Conservation (phyloP, 2,329 filamentous ascomycete species). For the Capronia epimyces region DNA sequence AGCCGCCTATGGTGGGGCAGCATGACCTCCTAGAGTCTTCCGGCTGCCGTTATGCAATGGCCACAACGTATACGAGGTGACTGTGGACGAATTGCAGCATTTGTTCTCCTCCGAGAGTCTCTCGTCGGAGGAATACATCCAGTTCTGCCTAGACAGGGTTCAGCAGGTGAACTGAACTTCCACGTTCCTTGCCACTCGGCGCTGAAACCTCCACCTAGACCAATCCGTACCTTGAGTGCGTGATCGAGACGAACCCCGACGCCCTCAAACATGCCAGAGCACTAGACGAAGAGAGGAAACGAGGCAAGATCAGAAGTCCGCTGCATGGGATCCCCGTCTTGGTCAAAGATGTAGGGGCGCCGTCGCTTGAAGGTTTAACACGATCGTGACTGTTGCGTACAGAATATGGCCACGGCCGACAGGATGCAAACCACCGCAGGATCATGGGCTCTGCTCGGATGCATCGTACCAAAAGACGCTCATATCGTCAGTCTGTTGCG, state of each 20-base stretch:
- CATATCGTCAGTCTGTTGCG: constrained; percentile 29
- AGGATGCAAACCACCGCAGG: constrained; percentile 31
- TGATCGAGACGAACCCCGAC: constrained; percentile 31
- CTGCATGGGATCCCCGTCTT: constrained; percentile 36
- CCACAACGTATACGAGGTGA: constrained; percentile 24
- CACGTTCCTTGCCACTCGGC: not conserved
- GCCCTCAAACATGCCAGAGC: constrained; percentile 23
- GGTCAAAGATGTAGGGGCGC: constrained; percentile 31
- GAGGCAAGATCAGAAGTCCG: constrained; percentile 29
- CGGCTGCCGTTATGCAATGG: constrained; percentile 18
- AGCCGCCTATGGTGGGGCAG: not conserved
- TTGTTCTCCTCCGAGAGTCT: constrained; percentile 19
- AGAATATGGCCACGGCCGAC: constrained; percentile 32
- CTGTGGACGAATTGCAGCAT: constrained; percentile 27
- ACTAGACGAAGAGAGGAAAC: constrained; percentile 30
- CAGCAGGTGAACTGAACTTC: constrained; percentile 14
- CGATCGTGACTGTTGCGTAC: no score
- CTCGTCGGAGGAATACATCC: constrained; percentile 21
- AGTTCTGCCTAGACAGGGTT: constrained; percentile 27
- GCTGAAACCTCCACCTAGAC: constrained; percentile 2
- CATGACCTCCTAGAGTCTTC: constrained; percentile 23
- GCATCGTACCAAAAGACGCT: constrained; percentile 28
- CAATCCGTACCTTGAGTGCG: constrained; percentile 29
- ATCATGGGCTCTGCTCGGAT: constrained; percentile 27
- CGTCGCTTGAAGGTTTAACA: not conserved